These are phyloP conservation scores for Eudorina sp. DNA, from an alignment of 139 green algal species.

Conservation along the genomic window DNA sequence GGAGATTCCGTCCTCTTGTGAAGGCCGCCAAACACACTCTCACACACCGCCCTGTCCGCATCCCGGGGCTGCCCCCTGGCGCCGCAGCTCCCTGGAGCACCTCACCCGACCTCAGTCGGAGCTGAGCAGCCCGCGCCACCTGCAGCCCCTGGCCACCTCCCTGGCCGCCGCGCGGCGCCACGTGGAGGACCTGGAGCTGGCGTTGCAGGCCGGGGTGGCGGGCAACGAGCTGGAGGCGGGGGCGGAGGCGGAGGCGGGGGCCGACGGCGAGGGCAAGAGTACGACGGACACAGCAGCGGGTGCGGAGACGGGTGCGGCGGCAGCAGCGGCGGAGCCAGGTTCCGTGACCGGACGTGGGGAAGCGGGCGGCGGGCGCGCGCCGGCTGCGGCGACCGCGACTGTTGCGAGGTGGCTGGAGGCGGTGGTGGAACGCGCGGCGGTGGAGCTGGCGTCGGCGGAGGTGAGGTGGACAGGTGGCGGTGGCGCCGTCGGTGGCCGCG, in stretches of 20 bases:
- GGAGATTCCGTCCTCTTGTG: too few species aligned
- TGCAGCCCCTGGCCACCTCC: slow-evolving; percentile 24
- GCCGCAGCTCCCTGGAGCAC: slow-evolving; percentile 1
- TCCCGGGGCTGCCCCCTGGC: too few species aligned
- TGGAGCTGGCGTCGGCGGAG: slow-evolving; percentile 20
- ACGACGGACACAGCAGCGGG: too few species aligned
- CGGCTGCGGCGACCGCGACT: neutral
- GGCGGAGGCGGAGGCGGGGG: neutral
- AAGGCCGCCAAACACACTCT: too few species aligned
- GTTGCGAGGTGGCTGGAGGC: slow-evolving; percentile 1
- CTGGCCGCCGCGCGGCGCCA: neutral
- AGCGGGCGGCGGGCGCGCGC: neutral
- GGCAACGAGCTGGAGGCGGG: neutral
- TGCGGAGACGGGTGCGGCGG: neutral
- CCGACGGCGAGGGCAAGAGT: neutral
- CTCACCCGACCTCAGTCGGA: neutral
- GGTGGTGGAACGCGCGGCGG: neutral
- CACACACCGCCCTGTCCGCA: too few species aligned
- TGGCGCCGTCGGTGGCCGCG: too few species aligned
- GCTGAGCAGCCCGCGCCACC: neutral
- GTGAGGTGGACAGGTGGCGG: neutral
- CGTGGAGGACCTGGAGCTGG: slow-evolving; percentile 14
- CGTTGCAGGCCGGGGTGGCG: neutral
- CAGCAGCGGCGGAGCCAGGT: neutral
- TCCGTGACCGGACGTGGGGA: neutral